Base-by-base conservation (phyloP, 371 early-diverging fungal species). In the Nematocida major region DNA sequence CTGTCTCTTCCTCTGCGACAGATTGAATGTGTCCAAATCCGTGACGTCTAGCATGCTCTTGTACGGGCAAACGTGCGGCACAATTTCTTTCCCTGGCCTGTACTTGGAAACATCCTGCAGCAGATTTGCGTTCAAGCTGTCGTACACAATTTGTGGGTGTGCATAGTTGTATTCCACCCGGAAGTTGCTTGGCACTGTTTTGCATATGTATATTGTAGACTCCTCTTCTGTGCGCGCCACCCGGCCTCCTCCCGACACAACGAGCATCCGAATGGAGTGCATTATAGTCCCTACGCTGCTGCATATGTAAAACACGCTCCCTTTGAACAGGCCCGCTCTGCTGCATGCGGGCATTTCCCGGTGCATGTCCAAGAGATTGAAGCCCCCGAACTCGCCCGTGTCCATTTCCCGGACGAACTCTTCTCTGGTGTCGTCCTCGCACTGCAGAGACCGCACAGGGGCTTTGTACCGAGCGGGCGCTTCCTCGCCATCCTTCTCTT, bases 141-240 rank as follows among this genome's bases (percentile, higher is more conserved):
- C 76, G 30, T 73, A 73, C 5, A 73, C 39, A 11, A 73, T 45
- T 45, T 73, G 76, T 9, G 59, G 76, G 11, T 61, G 59, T 28
- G 63, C 63, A 48, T 73, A 73, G 18, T 59, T 62, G 26, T 42
- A 50, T 28, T 62, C 39, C 5, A 49, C 45, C 36, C 47, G 39
- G 53, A 73, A 73, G 30, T 13, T 24, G 5, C 5, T 51, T 32
- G 76, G 76, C 7, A 65, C 38, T 1, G 5, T 34, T 18, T 26
- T 49, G 53, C 76, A 73, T 20, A 73, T 42, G 30, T 67, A 67
- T 20, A 69, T 4, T n/a, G 22, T 22, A 11, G 30, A 15, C 24
- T 18, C 39, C 11, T 24, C 45, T 34, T 11, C 47, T 18, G n/a
- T 42, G 9, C 2, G 30, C 7, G 32, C 34, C 13, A 73, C 20